phyloP scores from a whole-genome alignment of 202 grass and related monocot genomes.

The Eragrostis tef region DNA sequence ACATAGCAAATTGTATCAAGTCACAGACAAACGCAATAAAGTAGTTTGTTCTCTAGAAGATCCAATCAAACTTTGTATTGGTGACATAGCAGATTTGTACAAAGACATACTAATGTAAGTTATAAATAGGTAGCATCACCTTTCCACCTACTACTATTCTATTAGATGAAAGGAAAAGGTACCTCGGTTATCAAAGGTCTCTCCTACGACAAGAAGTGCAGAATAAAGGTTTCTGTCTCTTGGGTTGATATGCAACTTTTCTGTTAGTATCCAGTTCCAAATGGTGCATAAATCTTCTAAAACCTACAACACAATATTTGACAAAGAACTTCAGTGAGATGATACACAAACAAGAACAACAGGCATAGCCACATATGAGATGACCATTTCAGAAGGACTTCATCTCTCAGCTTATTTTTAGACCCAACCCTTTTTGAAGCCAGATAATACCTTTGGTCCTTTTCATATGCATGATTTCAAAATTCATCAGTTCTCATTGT shows the following conservation, averaged over 20 bases:
- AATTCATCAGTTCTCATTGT: neutral
- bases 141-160: conserved; percentile 11
- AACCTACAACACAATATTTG: conserved; percentile 58
- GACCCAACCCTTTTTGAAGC: neutral
- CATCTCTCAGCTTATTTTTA: neutral
- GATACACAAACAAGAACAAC: neutral
- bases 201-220: conserved; percentile 85
- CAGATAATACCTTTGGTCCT: neutral
- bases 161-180: conserved; percentile 48
- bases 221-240: conserved; percentile 76
- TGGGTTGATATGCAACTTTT: conserved; percentile 83
- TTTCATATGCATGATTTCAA: neutral
- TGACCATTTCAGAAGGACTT: conserved; percentile 5
- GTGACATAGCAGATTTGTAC: neutral
- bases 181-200: conserved; percentile 97
- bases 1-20: neutral
- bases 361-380: neutral
- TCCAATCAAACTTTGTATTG: conserved; percentile 11
- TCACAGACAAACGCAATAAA: neutral
- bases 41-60: conserved; percentile 1
- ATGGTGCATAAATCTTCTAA: conserved; percentile 84
- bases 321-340: neutral
- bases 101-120: neutral
- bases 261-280: conserved; percentile 89
- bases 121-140: neutral